Evolutionary conservation across 495 filamentous ascomycete genomes (phyloP), one percentile per base, ranked within the genome.

Genomic region (Cairneyella variabilis): DNA sequence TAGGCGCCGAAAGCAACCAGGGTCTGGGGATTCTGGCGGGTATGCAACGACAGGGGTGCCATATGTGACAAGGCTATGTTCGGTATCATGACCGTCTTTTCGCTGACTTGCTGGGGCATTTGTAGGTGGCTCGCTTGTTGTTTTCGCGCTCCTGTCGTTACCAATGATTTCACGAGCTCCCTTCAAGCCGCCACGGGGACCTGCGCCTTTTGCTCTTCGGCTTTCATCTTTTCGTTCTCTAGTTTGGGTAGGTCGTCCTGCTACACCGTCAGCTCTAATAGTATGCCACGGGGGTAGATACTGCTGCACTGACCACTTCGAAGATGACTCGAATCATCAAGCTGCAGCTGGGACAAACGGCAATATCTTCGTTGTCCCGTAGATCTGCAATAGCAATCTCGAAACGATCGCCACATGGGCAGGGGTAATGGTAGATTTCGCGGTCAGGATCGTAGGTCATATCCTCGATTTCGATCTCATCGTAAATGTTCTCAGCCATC

Each of bases 381-480:
- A 98, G 70, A 67, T 97, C 91, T 36, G 75, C 77, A 43, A 97
- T 82, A 16, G 78, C 78, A 64, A 98, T 97, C 73, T 97, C 88
- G 73, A 98, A 98, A 30, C 90, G 85, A 72, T 98, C 93, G 69
- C 93, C 93, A 69, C 93, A 98, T 0, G 93, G 93, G 66, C 93
- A 98, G 14, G 93, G 93, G 69, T 90, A 96, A 68, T 91, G 88
- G 71, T 96, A 98, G 63, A 95, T 83, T 68, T 95, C 83, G 18
- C 89, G 75, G 2, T 76, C 77, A 21, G 83, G 71, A 69, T 98
- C 90, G 69, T 82, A 98, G 65, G 89, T 93, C 88, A 97, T 95
- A 68, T 98, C 93, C 68, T 98, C 93, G 78, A 98, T 97, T 67
- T 98, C 93, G 72, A 98, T 90, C 70, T 98, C 92, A 70, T 98